These are phyloP conservation scores for Cenchrus americanus DNA, from an alignment of 176 grass and related monocot species.

Conservation along the genomic window DNA sequence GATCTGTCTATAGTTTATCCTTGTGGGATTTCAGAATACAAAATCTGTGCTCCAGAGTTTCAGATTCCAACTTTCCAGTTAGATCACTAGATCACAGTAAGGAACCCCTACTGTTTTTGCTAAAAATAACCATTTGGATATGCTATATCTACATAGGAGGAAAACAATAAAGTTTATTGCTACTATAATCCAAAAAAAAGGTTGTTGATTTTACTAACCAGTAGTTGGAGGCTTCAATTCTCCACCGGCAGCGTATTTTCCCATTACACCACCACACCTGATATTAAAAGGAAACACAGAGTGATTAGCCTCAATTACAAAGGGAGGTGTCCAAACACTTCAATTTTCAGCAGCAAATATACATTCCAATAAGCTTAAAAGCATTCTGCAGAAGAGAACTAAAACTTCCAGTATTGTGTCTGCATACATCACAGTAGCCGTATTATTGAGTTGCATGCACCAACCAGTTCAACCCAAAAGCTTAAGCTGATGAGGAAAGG, in stretches of 20 bases:
- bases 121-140: background rate
- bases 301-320: constrained; percentile 35
- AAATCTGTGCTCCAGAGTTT: background rate
- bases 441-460: too few relatives aligned
- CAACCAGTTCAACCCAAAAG: too few relatives aligned
- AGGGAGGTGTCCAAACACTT: constrained; percentile 9
- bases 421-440: background rate
- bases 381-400: background rate
- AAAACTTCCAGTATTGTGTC: background rate
- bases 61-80: background rate
- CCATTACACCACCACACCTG: constrained; percentile 99
- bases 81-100: background rate
- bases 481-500: too few relatives aligned
- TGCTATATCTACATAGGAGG: background rate
- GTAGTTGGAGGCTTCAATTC: constrained; percentile 98
- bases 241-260: constrained; percentile 98
- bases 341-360: constrained; percentile 4
- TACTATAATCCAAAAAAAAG: constrained; percentile 4
- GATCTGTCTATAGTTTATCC: constrained; percentile 1
- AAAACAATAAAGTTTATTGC: constrained; percentile 2
- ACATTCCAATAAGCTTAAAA: constrained; percentile 36
- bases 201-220: constrained; percentile 61
- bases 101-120: background rate
- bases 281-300: constrained; percentile 4
- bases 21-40: constrained; percentile 9